A percentile compares a stretch with the other conserved stretches of the same genome.
Conservation (phyloP, 2,329 filamentous ascomycete genomes). For the Neopestalotiopsis sp. region DNA sequence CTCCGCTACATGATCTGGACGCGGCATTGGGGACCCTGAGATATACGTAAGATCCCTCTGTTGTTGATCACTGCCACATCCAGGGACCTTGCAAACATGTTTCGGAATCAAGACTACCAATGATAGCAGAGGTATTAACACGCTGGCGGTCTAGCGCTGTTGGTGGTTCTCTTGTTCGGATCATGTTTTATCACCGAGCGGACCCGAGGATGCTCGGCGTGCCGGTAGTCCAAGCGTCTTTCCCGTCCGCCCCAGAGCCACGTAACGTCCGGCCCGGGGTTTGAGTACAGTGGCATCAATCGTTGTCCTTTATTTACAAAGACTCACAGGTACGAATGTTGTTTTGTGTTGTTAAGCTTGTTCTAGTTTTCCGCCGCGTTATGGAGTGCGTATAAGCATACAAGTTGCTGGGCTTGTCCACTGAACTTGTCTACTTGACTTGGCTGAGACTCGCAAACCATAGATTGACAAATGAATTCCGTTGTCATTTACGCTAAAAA, state of each 20-base stretch:
- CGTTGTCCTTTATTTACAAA: not conserved
- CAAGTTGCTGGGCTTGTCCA: not conserved
- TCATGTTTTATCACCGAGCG: not conserved
- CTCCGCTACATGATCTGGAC: slow-evolving; percentile 2
- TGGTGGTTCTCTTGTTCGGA: not conserved
- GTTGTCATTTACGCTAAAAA: no score
- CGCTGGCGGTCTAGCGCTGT: not conserved
- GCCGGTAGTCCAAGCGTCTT: not conserved
- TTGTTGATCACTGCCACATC: not conserved
- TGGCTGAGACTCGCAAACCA: no score
- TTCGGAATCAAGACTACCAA: not conserved
- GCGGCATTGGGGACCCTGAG: not conserved
- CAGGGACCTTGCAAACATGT: not conserved
- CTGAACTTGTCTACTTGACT: no score
- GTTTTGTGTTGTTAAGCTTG: not conserved
- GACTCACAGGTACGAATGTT: not conserved
- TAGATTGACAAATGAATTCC: no score
- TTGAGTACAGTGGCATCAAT: not conserved
- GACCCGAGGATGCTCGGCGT: not conserved
- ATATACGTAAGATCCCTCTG: not conserved
- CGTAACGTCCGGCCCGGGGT: not conserved
- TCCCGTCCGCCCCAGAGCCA: not conserved
- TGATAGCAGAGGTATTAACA: not conserved
- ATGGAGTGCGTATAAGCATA: not conserved
- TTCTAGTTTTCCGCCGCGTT: not conserved